phyloP scores from a whole-genome alignment of 2,329 filamentous ascomycete species.

The Diaporthe nobilis region DNA sequence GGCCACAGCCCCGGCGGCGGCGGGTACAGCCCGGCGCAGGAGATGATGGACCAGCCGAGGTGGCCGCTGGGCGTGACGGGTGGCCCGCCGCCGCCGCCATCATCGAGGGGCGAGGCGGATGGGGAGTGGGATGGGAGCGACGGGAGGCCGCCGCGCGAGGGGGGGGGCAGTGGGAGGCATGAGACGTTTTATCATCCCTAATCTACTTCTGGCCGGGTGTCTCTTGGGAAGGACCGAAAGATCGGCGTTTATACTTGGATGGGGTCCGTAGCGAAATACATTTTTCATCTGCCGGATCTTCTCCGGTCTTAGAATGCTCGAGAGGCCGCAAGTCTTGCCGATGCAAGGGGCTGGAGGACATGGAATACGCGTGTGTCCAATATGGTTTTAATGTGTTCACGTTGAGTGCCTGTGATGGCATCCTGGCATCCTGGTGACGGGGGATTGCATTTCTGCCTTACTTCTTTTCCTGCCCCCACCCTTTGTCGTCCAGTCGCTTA shows the following conservation, averaged over 20 bases:
- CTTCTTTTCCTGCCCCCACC: background rate
- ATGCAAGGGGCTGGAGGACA: background rate
- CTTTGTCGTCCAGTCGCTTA: background rate
- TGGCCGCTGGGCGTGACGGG: conserved; percentile 30
- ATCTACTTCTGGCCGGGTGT: background rate
- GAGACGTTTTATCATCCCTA: conserved; percentile 46
- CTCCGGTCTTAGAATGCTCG: background rate
- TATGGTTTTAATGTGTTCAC: background rate
- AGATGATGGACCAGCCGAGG: conserved; percentile 15
- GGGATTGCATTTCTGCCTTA: accelerated
- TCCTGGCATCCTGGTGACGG: background rate
- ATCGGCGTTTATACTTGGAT: background rate
- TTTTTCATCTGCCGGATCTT: background rate
- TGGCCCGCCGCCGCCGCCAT: background rate
- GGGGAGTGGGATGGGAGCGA: background rate
- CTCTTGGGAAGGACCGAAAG: background rate
- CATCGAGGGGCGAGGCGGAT: background rate
- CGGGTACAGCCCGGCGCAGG: background rate
- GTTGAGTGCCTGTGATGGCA: background rate
- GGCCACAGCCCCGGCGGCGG: background rate
- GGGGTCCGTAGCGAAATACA: background rate
- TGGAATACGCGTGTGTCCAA: background rate
- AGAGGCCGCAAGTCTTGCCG: background rate
- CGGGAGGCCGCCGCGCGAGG: background rate
- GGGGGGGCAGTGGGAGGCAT: conserved; percentile 41